These are phyloP conservation scores for Phytophthora ohioensis DNA, from an alignment of 352 stramenopile species.

Conservation along the genomic window DNA sequence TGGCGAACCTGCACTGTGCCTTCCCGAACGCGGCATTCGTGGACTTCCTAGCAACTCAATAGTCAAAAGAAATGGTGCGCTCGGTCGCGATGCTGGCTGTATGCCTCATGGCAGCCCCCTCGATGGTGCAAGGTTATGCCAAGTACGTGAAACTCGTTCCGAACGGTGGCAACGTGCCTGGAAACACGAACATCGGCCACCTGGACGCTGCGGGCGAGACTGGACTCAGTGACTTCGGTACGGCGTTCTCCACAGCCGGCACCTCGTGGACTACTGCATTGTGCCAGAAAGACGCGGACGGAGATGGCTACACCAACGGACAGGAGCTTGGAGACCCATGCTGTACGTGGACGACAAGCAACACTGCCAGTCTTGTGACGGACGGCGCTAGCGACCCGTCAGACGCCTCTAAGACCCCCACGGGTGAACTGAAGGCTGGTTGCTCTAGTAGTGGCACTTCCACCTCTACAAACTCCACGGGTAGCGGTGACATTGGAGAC, in stretches of 20 bases:
- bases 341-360: slow-evolving; percentile 74
- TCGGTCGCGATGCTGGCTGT: slow-evolving; percentile 13
- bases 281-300: slow-evolving; percentile 77
- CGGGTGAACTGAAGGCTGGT: slow-evolving; percentile 55
- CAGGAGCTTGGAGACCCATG: slow-evolving; percentile 87
- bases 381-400: slow-evolving; percentile 70
- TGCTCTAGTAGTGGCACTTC: slow-evolving; percentile 41
- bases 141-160: slow-evolving; percentile 62
- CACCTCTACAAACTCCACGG: slow-evolving; percentile 37
- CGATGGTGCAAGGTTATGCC: slow-evolving; percentile 39
- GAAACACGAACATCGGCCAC: slow-evolving; percentile 63
- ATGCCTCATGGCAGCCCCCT: slow-evolving; percentile 12
- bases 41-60: slow-evolving; percentile 20
- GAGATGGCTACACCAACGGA: slow-evolving; percentile 87
- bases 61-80: slow-evolving; percentile 14
- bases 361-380: slow-evolving; percentile 55
- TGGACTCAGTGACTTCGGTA: slow-evolving; percentile 71
- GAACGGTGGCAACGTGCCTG: slow-evolving; percentile 63
- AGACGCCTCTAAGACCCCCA: slow-evolving; percentile 63
- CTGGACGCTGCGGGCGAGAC: slow-evolving; percentile 49
- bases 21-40: slow-evolving; percentile 19
- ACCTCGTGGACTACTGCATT: slow-evolving; percentile 58
- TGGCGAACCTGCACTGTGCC: slow-evolving; percentile 22
- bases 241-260: slow-evolving; percentile 60
- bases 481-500: slow-evolving; percentile 39